Evolutionary conservation across 140 eudicot species (phyloP).

Genomic region (Anethum foeniculum): DNA sequence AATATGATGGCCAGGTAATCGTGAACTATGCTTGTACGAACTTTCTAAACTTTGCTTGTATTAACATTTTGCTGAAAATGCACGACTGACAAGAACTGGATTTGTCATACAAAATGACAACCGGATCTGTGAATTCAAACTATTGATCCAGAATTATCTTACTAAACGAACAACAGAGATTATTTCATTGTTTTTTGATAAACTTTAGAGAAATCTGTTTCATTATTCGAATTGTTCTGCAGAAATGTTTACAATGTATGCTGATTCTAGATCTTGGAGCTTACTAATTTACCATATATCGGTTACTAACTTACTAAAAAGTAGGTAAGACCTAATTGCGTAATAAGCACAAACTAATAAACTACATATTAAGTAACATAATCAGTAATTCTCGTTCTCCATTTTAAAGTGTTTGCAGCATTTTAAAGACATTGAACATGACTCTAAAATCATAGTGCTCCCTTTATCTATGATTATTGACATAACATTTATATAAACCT

Average conservation of each 20-base stretch:
- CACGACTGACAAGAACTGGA: background rate
- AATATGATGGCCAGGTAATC: conserved; percentile 93
- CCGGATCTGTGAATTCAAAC: background rate
- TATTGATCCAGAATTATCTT: background rate
- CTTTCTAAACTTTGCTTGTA: background rate
- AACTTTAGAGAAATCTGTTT: no score
- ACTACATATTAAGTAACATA: background rate
- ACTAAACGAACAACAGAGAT: background rate
- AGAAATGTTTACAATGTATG: no score
- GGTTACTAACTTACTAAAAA: no score
- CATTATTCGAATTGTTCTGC: no score
- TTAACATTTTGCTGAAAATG: background rate
- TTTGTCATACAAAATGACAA: background rate
- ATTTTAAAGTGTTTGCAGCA: background rate
- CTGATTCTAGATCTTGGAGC: no score
- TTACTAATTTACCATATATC: no score
- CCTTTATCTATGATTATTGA: background rate
- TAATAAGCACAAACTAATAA: background rate
- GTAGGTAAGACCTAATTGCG: no score
- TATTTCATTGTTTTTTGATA: no score
- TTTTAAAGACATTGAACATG: background rate
- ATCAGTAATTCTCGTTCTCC: background rate
- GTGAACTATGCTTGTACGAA: background rate
- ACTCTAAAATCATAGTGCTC: background rate
- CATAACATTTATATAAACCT: background rate